Conservation (phyloP, 78 protist species). For the Dictyostelium purpureum region DNA sequence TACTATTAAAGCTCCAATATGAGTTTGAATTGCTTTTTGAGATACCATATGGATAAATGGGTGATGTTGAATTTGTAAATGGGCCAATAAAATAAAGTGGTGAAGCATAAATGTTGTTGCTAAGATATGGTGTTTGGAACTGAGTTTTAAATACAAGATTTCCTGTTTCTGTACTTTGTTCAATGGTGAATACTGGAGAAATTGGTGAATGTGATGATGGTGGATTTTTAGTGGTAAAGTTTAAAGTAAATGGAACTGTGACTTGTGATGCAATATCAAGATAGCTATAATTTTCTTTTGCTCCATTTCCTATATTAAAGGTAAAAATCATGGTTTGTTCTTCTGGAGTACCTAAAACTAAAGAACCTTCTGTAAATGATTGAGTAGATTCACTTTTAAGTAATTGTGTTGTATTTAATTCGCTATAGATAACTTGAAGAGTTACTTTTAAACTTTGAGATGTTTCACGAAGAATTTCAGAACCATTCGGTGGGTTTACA, state of each 20-base stretch:
- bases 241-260: not conserved
- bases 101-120: too few relatives aligned
- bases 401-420: not conserved
- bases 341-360: not conserved
- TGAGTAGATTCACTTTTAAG: not conserved
- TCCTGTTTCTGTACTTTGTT: too few relatives aligned
- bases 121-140: too few relatives aligned
- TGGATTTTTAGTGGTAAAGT: not conserved
- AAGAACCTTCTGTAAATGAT: too few relatives aligned
- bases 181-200: not conserved
- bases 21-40: too few relatives aligned
- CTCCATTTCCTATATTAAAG: too few relatives aligned
- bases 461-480: not conserved
- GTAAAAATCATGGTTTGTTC: not conserved
- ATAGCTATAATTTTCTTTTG: too few relatives aligned
- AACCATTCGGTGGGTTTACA: not conserved
- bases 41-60: too few relatives aligned
- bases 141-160: too few relatives aligned
- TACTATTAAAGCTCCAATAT: too few relatives aligned
- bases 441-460: not conserved
- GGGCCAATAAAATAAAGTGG: too few relatives aligned
- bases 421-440: not conserved
- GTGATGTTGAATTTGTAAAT: too few relatives aligned
- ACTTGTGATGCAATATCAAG: not conserved
- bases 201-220: not conserved